Conservation (phyloP, 192 early-diverging fungal genomes). For the Backusella tuberculispora region DNA sequence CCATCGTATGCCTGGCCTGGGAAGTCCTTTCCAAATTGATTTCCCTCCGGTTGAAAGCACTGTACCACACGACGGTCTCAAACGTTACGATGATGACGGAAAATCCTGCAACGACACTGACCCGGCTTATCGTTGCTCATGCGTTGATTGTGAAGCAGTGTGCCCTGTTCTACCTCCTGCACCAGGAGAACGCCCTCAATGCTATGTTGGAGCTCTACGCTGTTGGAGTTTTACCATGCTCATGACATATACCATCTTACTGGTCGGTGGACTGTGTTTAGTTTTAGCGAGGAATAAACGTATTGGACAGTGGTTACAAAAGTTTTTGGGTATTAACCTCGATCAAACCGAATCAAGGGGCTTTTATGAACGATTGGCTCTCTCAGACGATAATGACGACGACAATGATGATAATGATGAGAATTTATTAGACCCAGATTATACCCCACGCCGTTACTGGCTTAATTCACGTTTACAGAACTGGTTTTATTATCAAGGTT, state of each 20-base stretch:
- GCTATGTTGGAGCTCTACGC: slow-evolving; percentile 43
- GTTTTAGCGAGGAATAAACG: slow-evolving; percentile 4
- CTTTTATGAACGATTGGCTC: slow-evolving; percentile 47
- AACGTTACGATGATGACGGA: slow-evolving; percentile 28
- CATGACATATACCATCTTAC: slow-evolving; percentile 44
- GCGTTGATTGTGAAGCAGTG: slow-evolving; percentile 60
- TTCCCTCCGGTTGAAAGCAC: slow-evolving; percentile 47
- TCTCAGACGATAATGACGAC: slow-evolving; percentile 39
- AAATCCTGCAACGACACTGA: slow-evolving; percentile 57
- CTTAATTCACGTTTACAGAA: slow-evolving; percentile 55
- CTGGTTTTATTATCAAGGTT: slow-evolving; percentile 65
- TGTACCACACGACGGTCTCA: slow-evolving; percentile 22
- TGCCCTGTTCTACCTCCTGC: slow-evolving; percentile 61
- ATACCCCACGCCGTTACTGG: slow-evolving; percentile 50
- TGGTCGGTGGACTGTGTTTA: not conserved
- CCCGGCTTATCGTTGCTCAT: slow-evolving; percentile 56
- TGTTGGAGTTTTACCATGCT: slow-evolving; percentile 58
- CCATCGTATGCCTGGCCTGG: slow-evolving; percentile 50
- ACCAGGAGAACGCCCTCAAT: slow-evolving; percentile 45
- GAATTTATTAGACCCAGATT: slow-evolving; percentile 48
- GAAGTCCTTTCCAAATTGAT: slow-evolving; percentile 68
- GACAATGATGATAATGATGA: slow-evolving; percentile 43
- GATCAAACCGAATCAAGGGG: slow-evolving; percentile 17
- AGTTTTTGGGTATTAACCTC: not conserved
- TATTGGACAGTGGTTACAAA: not conserved